A percentile compares a stretch with the other conserved stretches of the same genome.
phyloP scores from a whole-genome alignment of 2,329 filamentous ascomycete genomes.

The Elsinoe necatrix region DNA sequence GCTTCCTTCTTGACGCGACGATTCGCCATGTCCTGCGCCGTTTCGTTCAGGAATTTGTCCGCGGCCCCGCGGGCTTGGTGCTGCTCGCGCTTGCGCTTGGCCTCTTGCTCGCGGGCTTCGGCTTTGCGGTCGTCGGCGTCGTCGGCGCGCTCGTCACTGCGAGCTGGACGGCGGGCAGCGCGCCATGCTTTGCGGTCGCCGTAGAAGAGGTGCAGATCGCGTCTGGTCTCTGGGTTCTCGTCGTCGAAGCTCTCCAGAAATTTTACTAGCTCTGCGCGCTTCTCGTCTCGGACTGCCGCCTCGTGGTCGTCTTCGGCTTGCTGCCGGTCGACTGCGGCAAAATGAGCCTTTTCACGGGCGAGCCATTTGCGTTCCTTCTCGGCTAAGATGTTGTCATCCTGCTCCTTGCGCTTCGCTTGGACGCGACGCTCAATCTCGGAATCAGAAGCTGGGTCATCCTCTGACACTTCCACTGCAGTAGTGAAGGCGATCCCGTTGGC shows the following conservation, averaged over 20 bases:
- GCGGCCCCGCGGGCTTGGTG: slow-evolving; percentile 78
- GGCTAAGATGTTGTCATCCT: slow-evolving; percentile 70
- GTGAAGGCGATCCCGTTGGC: slow-evolving; percentile 76
- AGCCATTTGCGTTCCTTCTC: slow-evolving; percentile 87
- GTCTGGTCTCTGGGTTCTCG: slow-evolving; percentile 66
- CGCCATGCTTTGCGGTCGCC: slow-evolving; percentile 77
- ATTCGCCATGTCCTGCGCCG: slow-evolving; percentile 63
- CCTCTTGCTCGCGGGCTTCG: slow-evolving; percentile 64
- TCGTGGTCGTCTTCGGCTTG: slow-evolving; percentile 72
- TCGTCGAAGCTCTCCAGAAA: slow-evolving; percentile 80
- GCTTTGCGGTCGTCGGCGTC: slow-evolving; percentile 65
- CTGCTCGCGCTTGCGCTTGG: slow-evolving; percentile 53
- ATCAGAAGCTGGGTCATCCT: slow-evolving; percentile 80
- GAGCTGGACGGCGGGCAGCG: slow-evolving; percentile 66
- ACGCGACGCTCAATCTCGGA: slow-evolving; percentile 71
- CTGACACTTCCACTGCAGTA: slow-evolving; percentile 67
- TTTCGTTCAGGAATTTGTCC: slow-evolving; percentile 80
- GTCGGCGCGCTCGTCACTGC: slow-evolving; percentile 68
- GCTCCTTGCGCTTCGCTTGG: slow-evolving; percentile 60
- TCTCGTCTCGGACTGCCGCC: slow-evolving; percentile 53
- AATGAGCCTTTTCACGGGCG: slow-evolving; percentile 75
- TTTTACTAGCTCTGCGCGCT: slow-evolving; percentile 59
- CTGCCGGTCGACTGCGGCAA: slow-evolving; percentile 78
- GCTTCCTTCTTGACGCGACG: slow-evolving; percentile 31
- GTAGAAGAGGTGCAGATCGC: slow-evolving; percentile 79